Percentiles rank a stretch among this genome's conserved stretches.
phyloP scores from a whole-genome alignment of 2,329 filamentous ascomycete genomes.

The Fusarium tricinctum region DNA sequence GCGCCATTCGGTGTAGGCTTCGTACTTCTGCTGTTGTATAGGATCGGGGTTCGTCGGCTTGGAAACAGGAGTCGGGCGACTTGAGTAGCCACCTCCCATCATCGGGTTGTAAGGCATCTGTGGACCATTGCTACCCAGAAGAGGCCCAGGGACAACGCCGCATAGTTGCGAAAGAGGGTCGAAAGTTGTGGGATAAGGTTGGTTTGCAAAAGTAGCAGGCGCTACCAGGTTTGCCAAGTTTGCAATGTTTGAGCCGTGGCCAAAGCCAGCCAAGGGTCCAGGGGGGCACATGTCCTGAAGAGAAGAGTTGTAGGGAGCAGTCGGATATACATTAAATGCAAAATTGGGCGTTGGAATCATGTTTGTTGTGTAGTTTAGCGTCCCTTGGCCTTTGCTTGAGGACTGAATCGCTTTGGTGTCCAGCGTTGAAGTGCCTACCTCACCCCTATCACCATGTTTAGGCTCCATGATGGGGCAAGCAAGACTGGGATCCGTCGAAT shows the following conservation, averaged over 20 bases:
- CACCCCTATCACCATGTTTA: background rate
- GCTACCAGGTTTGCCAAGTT: slow-evolving; percentile 1
- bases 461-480: slow-evolving; percentile 4
- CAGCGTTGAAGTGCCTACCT: background rate
- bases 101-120: slow-evolving; percentile 14
- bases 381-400: background rate
- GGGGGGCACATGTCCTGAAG: slow-evolving; percentile 4
- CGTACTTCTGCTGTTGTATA: slow-evolving; percentile 61
- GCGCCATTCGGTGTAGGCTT: slow-evolving; percentile 64
- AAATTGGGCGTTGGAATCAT: slow-evolving; percentile 1
- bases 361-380: background rate
- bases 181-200: slow-evolving; percentile 2
- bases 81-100: background rate
- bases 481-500: background rate
- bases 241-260: background rate
- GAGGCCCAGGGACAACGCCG: slow-evolving; percentile 1
- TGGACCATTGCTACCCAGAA: background rate
- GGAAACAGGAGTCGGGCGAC: slow-evolving; percentile 47
- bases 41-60: slow-evolving; percentile 61
- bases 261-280: slow-evolving; percentile 22
- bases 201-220: slow-evolving; percentile 9
- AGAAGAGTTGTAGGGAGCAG: slow-evolving; percentile 5
- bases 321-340: background rate
- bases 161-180: slow-evolving; percentile 14
- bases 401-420: background rate